Percentiles rank a stretch among this genome's conserved stretches.
These are phyloP conservation scores for Petunia secreta DNA, from an alignment of 257 asterid species.

Conservation along the genomic window DNA sequence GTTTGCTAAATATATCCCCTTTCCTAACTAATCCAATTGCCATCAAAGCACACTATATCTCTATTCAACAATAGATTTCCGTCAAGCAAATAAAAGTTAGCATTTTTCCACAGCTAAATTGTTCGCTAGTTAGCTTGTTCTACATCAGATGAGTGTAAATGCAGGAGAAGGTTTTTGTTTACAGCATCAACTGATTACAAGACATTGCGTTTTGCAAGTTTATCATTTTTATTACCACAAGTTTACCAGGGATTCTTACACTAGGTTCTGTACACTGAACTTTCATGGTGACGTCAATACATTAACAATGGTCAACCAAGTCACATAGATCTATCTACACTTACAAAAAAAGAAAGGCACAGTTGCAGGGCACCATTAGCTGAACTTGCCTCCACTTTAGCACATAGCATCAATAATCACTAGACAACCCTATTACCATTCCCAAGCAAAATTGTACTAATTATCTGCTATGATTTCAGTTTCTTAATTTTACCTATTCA, in stretches of 20 bases:
- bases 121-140: neutral
- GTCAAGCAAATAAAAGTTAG: neutral
- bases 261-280: neutral
- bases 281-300: slow-evolving; percentile 8
- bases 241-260: neutral
- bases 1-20: neutral
- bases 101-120: neutral
- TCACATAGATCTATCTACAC: slow-evolving; percentile 1
- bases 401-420: neutral
- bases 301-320: neutral
- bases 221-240: neutral
- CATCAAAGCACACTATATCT: neutral
- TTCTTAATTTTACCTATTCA: neutral
- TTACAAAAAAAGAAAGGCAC: neutral
- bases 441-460: neutral
- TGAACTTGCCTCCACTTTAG: slow-evolving; percentile 16
- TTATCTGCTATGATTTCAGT: slow-evolving; percentile 8
- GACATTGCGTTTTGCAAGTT: neutral
- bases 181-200: neutral
- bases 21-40: neutral
- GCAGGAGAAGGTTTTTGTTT: neutral
- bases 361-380: neutral
- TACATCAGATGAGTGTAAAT: neutral
- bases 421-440: neutral
- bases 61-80: neutral